Percentiles rank a stretch among this genome's conserved stretches.
These are phyloP conservation scores for Yarrowia sp. DNA, from an alignment of 805 yeast species.

Conservation along the genomic window DNA sequence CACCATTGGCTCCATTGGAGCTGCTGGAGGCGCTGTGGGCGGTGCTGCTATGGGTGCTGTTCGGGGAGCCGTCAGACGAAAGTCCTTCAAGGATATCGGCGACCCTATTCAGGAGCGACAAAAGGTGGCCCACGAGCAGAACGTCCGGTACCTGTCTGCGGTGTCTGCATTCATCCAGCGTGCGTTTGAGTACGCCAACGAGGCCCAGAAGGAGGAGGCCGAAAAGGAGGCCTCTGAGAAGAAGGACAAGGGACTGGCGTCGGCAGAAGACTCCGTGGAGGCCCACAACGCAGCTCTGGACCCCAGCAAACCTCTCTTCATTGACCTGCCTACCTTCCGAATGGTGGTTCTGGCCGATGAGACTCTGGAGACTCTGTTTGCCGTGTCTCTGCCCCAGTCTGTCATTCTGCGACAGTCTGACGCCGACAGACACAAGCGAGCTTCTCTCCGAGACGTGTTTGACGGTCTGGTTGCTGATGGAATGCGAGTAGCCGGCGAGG, in stretches of 20 bases:
- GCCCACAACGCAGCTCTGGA: conserved; percentile 76
- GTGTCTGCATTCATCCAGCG: conserved; percentile 86
- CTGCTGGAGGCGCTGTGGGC: conserved; percentile 52
- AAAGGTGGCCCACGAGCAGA: conserved; percentile 48
- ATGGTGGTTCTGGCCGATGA: conserved; percentile 96
- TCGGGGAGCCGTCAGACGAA: conserved; percentile 20
- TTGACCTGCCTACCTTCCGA: conserved; percentile 86
- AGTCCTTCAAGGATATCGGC: conserved; percentile 56
- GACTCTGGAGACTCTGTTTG: conserved; percentile 84
- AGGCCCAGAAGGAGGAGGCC: conserved; percentile 45
- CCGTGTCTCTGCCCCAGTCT: conserved; percentile 68
- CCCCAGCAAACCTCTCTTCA: conserved; percentile 75
- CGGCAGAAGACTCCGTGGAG: neutral
- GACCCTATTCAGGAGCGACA: conserved; percentile 54
- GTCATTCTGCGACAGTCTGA: conserved; percentile 51
- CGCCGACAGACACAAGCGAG: conserved; percentile 12
- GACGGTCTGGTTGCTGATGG: conserved; percentile 94
- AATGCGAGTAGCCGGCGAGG: conserved; percentile 85
- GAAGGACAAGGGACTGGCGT: conserved; percentile 17
- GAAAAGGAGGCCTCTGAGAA: conserved; percentile 12
- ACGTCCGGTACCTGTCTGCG: conserved; percentile 73
- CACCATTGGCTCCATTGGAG: conserved; percentile 34
- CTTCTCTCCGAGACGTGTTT: conserved; percentile 75
- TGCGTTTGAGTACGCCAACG: conserved; percentile 87
- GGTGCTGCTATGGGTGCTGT: conserved; percentile 21